phyloP scores from a whole-genome alignment of 2,329 filamentous ascomycete species.

The Apiospora saccharicola region DNA sequence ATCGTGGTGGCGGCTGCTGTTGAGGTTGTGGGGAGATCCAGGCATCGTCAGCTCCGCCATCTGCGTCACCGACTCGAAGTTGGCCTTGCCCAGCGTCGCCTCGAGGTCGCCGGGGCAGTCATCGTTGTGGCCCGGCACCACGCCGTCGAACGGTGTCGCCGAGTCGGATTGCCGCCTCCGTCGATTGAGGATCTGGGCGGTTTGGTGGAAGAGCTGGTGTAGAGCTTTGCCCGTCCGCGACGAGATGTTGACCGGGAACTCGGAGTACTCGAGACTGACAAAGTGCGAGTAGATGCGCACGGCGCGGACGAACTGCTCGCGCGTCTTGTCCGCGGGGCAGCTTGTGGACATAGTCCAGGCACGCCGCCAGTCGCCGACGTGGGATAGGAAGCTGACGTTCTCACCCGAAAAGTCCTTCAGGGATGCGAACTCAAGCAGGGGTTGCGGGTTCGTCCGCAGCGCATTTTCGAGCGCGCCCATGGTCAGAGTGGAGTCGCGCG shows the following conservation, averaged over 20 bases:
- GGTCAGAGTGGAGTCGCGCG: conserved; percentile 31
- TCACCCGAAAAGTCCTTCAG: conserved; percentile 64
- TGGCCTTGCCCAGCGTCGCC: conserved; percentile 32
- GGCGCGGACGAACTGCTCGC: conserved; percentile 31
- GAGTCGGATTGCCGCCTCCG: conserved; percentile 25
- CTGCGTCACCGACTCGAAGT: conserved; percentile 30
- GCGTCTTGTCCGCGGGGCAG: not conserved
- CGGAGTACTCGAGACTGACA: conserved; percentile 42
- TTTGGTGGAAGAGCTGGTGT: conserved; percentile 31
- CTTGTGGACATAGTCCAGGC: conserved; percentile 23
- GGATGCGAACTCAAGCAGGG: conserved; percentile 60
- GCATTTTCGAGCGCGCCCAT: conserved; percentile 56
- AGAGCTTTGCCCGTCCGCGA: conserved; percentile 32
- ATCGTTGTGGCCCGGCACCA: not conserved
- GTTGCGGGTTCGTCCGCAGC: conserved; percentile 52
- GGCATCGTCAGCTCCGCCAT: conserved; percentile 29
- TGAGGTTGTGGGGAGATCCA: not conserved
- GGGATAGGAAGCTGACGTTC: conserved; percentile 63
- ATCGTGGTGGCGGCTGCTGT: not conserved
- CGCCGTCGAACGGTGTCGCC: conserved; percentile 31
- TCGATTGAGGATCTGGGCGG: conserved; percentile 30
- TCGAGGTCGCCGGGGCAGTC: conserved; percentile 26
- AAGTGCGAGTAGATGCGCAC: conserved; percentile 37
- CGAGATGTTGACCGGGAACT: conserved; percentile 35
- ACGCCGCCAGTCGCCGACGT: conserved; percentile 54